Conservation (phyloP, 129 eudicot genomes). For the Chrysanthemum makinoi region DNA sequence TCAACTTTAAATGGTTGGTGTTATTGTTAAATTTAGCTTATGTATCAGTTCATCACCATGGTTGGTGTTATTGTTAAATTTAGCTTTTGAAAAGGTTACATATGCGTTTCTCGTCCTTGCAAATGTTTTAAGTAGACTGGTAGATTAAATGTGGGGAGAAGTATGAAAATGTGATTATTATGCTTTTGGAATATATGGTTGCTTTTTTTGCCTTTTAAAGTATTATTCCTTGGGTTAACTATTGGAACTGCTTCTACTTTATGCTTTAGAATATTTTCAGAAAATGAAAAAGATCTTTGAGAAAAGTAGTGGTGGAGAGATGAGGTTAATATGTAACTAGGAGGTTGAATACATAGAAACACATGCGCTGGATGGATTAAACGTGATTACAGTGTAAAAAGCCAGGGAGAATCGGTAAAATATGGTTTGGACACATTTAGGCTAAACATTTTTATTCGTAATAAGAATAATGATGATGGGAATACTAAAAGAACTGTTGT, state of each 20-base stretch:
- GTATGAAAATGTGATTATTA: conserved; percentile 26
- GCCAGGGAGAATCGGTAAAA: conserved; percentile 12
- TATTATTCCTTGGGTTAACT: conserved; percentile 28
- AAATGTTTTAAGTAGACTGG: not conserved
- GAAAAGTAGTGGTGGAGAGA: conserved; percentile 12
- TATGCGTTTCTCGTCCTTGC: too few relatives aligned
- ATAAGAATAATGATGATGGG: conserved; percentile 1
- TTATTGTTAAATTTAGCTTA: conserved; percentile 5
- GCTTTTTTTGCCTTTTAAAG: conserved; percentile 25
- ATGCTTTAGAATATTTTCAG: conserved; percentile 33
- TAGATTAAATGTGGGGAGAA: not conserved
- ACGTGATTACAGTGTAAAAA: conserved; percentile 5
- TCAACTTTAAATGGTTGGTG: conserved; percentile 3
- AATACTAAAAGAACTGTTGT: not conserved
- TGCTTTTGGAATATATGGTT: conserved; percentile 31
- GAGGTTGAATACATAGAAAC: not conserved
- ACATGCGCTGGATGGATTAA: conserved; percentile 11
- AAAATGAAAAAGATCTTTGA: conserved; percentile 21
- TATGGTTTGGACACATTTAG: conserved; percentile 3
- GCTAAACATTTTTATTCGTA: not conserved
- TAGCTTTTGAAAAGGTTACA: not conserved
- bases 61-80: conserved; percentile 11
- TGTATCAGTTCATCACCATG: not conserved
- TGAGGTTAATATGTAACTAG: conserved; percentile 19
- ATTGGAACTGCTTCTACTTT: conserved; percentile 32